These are phyloP conservation scores for Hanseniaspora sp. DNA, from an alignment of 1,139 yeast genomes.

Conservation along the genomic window DNA sequence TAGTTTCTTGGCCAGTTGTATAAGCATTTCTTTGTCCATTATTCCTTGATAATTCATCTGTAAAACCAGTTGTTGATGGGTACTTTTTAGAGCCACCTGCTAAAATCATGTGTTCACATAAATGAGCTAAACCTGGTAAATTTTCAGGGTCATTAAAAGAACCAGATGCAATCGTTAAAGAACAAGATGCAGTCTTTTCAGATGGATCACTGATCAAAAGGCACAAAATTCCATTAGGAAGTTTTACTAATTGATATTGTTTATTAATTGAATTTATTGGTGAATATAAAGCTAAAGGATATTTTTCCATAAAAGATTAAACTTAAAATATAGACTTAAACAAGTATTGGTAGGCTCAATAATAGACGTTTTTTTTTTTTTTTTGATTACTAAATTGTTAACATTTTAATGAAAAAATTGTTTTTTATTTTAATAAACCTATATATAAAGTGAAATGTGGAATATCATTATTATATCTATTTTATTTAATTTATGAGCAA, in stretches of 20 bases:
- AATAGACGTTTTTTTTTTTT: not conserved
- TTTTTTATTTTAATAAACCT: not conserved
- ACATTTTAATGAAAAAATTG: not conserved
- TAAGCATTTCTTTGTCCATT: constrained; percentile 57
- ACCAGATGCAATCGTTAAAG: constrained; percentile 50
- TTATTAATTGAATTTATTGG: constrained; percentile 31
- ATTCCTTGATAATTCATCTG: constrained; percentile 34
- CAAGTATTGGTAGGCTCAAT: too few species aligned
- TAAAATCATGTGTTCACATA: constrained; percentile 60
- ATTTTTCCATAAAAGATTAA: constrained; percentile 4
- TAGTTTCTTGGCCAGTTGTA: constrained; percentile 55
- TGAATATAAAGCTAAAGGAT: constrained; percentile 28
- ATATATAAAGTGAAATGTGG: too few species aligned
- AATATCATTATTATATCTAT: too few species aligned
- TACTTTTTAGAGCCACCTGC: constrained; percentile 44
- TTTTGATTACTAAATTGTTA: not conserved
- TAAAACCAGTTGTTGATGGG: constrained; percentile 40
- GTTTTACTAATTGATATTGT: constrained; percentile 35
- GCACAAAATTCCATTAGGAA: constrained; percentile 44
- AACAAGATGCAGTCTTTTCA: constrained; percentile 37
- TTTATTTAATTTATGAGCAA: too few species aligned
- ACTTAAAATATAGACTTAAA: too few species aligned
- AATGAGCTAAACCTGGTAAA: constrained; percentile 55
- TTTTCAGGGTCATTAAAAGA: constrained; percentile 50
- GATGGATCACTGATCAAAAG: constrained; percentile 50